phyloP scores from a whole-genome alignment of 2,329 filamentous ascomycete genomes.

The Arthrobotrys musiformis region DNA sequence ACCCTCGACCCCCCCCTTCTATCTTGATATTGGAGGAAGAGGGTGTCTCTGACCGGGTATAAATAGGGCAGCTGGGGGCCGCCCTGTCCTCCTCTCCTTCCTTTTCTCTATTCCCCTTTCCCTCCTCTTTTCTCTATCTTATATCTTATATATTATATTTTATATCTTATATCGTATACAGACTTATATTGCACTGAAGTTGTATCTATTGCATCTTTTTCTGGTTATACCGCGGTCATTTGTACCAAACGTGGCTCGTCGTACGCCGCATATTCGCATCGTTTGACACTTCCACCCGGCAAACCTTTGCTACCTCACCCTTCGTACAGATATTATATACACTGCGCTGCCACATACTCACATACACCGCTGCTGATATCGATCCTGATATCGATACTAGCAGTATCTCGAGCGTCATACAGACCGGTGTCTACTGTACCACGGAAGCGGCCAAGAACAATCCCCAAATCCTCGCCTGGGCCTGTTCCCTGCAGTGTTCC shows the following conservation, averaged over 20 bases:
- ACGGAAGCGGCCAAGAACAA: conserved; percentile 6
- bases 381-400: no score
- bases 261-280: background rate
- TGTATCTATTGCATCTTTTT: background rate
- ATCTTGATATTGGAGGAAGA: conserved; percentile 2
- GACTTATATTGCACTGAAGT: background rate
- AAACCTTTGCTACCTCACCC: background rate
- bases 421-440: background rate
- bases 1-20: background rate
- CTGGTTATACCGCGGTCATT: background rate
- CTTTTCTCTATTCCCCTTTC: conserved; percentile 20
- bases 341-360: background rate
- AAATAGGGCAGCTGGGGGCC: conserved; percentile 51
- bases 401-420: no score
- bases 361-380: no score
- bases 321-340: background rate
- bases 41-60: conserved; percentile 51
- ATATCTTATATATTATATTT: background rate
- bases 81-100: background rate
- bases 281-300: background rate
- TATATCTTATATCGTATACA: background rate
- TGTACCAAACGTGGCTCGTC: background rate
- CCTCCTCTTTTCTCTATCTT: conserved; percentile 11
- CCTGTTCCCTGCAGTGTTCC: conserved; percentile 7
- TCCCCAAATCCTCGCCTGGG: conserved; percentile 20